Evolutionary conservation across 2,329 filamentous ascomycete genomes (phyloP), one percentile per base, ranked within the genome.

Genomic region (Aspergillus quadricinctus): DNA sequence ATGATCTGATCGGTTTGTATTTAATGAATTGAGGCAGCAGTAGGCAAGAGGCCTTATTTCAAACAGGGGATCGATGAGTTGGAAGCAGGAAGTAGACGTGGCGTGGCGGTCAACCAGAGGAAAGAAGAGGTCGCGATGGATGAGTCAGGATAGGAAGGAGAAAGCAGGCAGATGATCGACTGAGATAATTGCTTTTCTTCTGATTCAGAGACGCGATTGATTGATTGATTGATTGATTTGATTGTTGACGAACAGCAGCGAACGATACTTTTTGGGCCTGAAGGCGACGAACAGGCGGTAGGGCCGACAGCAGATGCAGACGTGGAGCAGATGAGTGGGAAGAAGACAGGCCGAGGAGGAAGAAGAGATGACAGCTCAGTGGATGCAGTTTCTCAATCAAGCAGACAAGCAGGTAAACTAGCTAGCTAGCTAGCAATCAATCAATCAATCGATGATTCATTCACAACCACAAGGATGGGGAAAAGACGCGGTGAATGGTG

Each of bases 251-350:
- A 41, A 45, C 35, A 50, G 31, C 14, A 5, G 6, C 19, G 14
- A 10, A 23, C 35, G 27, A 35, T 29, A 35, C n/a, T n/a, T 45
- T 31, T 45, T 21, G 25, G 53, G 53, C 28, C 35, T 46, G 40
- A 27, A 52, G 49, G 43, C 43, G 43, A 55, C 37, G 49, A 19
- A 52, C 52, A 55, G 61, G 60, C 60, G 60, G 61, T 61, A 60
- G 62, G 58, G 62, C 55, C 57, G 55, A 28, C 60, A 61, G 52
- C 35, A 50, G 52, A 56, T 27, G 50, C 57, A 62, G 62, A 64
- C 62, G 62, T 64, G 62, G 61, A 64, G 59, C 61, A 57, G 54
- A 58, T 52, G 56, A 58, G 52, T 59, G 57, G 53, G 57, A 55
- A 55, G 54, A 43, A 51, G 41, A 46, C 56, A 53, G 59, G 61